Base-by-base conservation (phyloP, 2,329 filamentous ascomycete genomes). In the Diaporthe helianthi region DNA sequence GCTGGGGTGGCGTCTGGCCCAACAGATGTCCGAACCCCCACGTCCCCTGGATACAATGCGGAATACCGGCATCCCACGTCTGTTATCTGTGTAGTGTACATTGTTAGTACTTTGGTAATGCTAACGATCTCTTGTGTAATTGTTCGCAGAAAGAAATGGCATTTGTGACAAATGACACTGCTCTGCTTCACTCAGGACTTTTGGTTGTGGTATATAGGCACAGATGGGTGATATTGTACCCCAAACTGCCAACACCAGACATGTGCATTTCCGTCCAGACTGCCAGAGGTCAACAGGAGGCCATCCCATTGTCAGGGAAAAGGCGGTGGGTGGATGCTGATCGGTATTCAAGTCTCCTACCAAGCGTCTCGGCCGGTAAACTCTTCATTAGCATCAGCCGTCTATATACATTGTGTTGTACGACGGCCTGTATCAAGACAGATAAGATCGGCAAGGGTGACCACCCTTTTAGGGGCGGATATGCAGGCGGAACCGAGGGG, bases 401-500 rank as follows among this genome's bases (percentile, higher is more conserved):
- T n/a, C 31, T 24, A 47, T 31, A 8, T 61, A 12, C 46, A 26
- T 17, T 17, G 38, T 44, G n/a, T 19, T 38, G 12, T 33, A 33
- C 33, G 33, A 33, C 33, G 33, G 33, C 33, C 1, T 33, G 2
- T 41, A 15, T 41, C 38, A 5, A 19, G 17, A n/a, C 41, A 44
- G 38, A 41, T 33, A 61, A 63, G 58, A 49, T 63, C 58, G 44
- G 24, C 58, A 49, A 63, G 58, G 26, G 58, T 63, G 58, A 26
- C 58, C 47, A 22, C 41, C 55, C 26, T n/a, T 24, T 47, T 41
- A 63, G 58, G 58, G 58, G 58, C 58, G 44, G 58, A 36, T 49
- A 63, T 63, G 58, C 58, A 63, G 58, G 58, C 58, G 41, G 41
- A 36, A 63, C 41, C 58, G 44, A 33, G 49, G 44, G 58, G 29